Evolutionary conservation across 1,284 basidiomycete species (phyloP).

Genomic region (Ceratobasidium sp.): DNA sequence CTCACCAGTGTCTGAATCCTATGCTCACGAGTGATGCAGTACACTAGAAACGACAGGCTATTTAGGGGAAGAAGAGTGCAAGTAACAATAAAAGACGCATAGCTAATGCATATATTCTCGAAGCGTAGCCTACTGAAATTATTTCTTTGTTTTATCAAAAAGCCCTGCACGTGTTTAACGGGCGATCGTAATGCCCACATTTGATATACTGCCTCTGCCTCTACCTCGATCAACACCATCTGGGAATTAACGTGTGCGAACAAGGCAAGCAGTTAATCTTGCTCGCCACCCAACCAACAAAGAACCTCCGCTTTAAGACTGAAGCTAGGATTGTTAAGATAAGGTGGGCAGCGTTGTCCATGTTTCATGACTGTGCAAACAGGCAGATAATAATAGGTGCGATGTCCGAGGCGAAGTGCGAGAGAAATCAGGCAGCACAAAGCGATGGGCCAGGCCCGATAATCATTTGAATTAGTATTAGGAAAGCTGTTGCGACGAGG

Average conservation of each 20-base stretch:
- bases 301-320: not conserved
- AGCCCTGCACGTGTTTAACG: not conserved
- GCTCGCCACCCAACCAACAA: not conserved
- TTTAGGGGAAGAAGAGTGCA: not conserved
- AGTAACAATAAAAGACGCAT: not conserved
- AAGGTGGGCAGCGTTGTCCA: not conserved
- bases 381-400: no score
- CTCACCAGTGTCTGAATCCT: not conserved
- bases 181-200: not conserved
- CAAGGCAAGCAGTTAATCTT: not conserved
- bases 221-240: not conserved
- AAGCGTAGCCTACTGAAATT: not conserved
- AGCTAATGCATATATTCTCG: not conserved
- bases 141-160: not conserved
- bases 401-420: no score
- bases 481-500: no score
- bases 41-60: not conserved
- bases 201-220: not conserved
- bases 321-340: not conserved
- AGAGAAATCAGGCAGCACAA: no score
- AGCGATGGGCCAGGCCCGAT: no score
- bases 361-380: no score
- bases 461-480: not conserved
- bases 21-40: constrained; percentile 3
- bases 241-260: not conserved